Conservation (phyloP, 2,329 filamentous ascomycete species). For the Xenoacremonium recifei region DNA sequence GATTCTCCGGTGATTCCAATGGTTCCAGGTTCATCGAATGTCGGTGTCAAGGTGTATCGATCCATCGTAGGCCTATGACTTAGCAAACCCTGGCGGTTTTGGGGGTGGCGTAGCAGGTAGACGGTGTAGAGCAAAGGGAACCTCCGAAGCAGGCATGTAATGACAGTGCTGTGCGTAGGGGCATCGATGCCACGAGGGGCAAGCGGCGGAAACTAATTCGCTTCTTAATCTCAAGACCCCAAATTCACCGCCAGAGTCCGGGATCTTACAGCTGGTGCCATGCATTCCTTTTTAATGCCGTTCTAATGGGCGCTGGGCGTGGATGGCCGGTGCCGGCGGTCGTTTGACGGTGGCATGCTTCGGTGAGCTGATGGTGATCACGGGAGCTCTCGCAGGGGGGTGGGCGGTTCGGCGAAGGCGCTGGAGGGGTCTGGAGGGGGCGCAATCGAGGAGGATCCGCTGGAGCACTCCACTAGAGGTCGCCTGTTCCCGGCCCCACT, state of each 20-base stretch:
- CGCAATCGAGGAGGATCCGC: constrained; percentile 17
- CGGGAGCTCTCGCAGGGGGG: too few relatives aligned
- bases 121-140: too few relatives aligned
- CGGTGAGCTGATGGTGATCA: constrained; percentile 19
- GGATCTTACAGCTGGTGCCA: constrained; percentile 6
- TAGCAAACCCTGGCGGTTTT: too few relatives aligned
- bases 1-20: constrained; percentile 5
- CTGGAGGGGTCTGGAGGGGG: constrained; percentile 4
- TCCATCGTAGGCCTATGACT: too few relatives aligned
- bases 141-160: too few relatives aligned
- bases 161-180: too few relatives aligned
- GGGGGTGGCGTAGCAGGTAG: too few relatives aligned
- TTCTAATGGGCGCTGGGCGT: neutral
- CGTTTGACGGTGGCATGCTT: constrained; percentile 25
- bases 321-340: constrained; percentile 21
- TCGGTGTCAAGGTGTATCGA: constrained; percentile 21
- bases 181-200: too few relatives aligned
- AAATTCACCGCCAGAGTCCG: too few relatives aligned
- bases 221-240: too few relatives aligned
- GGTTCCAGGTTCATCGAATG: constrained; percentile 17
- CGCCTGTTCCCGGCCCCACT: constrained; percentile 29
- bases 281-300: constrained; percentile 10
- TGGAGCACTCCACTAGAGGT: constrained; percentile 21
- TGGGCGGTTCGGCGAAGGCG: too few relatives aligned
- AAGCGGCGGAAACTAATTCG: too few relatives aligned